Base-by-base conservation (phyloP, 352 stramenopile genomes). In the Phytophthora gonapodyides region DNA sequence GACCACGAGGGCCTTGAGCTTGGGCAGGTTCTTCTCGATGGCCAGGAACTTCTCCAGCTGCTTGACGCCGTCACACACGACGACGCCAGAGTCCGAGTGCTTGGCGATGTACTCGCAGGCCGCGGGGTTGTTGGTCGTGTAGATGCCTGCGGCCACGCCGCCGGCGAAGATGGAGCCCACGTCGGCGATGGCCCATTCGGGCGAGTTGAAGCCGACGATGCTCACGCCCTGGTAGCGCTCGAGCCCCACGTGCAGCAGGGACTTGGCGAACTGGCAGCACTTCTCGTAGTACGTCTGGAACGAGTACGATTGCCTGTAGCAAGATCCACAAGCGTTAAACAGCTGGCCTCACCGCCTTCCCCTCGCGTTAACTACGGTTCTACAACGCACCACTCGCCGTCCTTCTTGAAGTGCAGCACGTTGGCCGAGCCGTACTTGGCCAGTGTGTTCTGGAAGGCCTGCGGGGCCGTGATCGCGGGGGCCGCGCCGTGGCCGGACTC, bases 41-140 rank as follows among this genome's bases (percentile, higher is more conserved):
- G 75, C 71, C 41, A 97, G 61, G 62, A 98, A 98, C 79, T 98
- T 99, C 59, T 95, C 81, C 15, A 98, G 85, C 69, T 98, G 94
- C 68, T 82, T 86, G n/a, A 89, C 74, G 44, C 87, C 91, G 45
- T 98, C 93, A 45, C 93, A 96, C 7, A 99, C 91, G 16, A 98
- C 91, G 34, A 98, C 84, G 38, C 76, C 80, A 15, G 93, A 90
- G 61, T 97, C 76, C 46, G 89, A 98, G 84, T 99, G 93, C 63
- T 98, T 88, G 38, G 85, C 80, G 59, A 98, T 97, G 76, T 92
- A 99, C 63, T 97, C 71, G 61, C 93, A 98, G 6, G 93, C 85
- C 34, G 89, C 73, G n/a, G 86, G 75, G 30, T 66, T 87, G 78
- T 98, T 98, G 42, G 96, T 98, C 43, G 96, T 97, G 83, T 99